Evolutionary conservation across 2,329 filamentous ascomycete species (phyloP), one percentile per base, ranked within the genome.

Genomic region (Hawksworthiomyces lignivorus): DNA sequence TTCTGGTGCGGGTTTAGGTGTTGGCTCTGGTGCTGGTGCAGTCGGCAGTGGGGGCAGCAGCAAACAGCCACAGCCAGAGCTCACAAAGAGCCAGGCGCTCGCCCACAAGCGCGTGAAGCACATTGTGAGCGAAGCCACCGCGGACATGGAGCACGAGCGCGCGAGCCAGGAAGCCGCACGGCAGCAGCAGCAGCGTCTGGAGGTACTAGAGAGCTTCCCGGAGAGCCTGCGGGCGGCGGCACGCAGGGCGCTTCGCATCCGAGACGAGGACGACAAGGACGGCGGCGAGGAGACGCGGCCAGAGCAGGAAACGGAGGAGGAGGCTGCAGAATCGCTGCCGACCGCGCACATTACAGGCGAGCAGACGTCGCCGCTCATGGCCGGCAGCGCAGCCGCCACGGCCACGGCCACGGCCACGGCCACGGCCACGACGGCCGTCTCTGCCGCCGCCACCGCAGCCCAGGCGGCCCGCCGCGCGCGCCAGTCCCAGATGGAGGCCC

Each of bases 381-480:
- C 19, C 19, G 36, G 28, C 27, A 9, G 6, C 4, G 14, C 6
- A 42, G 56, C 62, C 4, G 63, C 69, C 43, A 55, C 65, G 18
- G 64, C 69, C 36, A 53, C 56, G 3, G 59, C 9, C 50, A 62
- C 7, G 77, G 82, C 54, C 65, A 69, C 36, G 50, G 12, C 24
- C 8, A 8, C 24, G 8, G 8, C 12, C 12, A 26, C 24, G 24
- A 8, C 24, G 8, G 8, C 12, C 12, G 24, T 26, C 8, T 26
- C 24, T 8, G 8, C 24, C 24, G 82, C 54, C 65, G 69, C 35
- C 50, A 54, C 20, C 64, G 75, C 9, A 68, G 33, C 38, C 14
- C 15, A 29, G 5, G n/a, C 19, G 2, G 45, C 41, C 8, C 38
- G 33, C 11, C 37, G n/a, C 15, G 21, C 18, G 17, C 48, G 48